Evolutionary conservation across 116 monocot species (phyloP).

Genomic region (Cymodocea nodosa): DNA sequence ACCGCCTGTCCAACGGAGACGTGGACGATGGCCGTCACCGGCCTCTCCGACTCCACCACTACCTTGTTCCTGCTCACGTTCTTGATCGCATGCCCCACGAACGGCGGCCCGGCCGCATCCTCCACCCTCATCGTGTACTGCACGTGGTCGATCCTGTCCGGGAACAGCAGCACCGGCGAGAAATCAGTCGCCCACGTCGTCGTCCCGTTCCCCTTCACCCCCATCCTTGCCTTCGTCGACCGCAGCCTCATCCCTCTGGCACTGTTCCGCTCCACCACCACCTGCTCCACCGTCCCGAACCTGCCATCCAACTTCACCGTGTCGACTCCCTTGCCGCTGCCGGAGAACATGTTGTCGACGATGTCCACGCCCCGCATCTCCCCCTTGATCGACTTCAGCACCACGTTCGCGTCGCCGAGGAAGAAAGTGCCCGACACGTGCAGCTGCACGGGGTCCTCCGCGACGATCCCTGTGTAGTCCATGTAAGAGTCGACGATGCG

Average conservation of each 20-base stretch:
- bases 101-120: not conserved
- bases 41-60: constrained; percentile 19
- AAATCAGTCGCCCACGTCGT: constrained; percentile 52
- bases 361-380: constrained; percentile 28
- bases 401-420: constrained; percentile 54
- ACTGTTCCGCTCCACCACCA: constrained; percentile 45
- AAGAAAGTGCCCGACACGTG: constrained; percentile 46
- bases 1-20: constrained; percentile 27
- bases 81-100: constrained; percentile 29
- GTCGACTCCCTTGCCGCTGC: constrained; percentile 18
- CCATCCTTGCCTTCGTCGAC: constrained; percentile 38
- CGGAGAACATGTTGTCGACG: constrained; percentile 72
- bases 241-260: constrained; percentile 43
- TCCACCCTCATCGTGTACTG: constrained; percentile 24
- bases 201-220: constrained; percentile 37
- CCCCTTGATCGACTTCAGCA: constrained; percentile 52
- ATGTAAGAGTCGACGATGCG: constrained; percentile 50
- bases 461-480: constrained; percentile 60
- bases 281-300: constrained; percentile 47
- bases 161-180: constrained; percentile 51
- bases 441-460: constrained; percentile 60
- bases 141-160: constrained; percentile 31
- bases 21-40: constrained; percentile 27
- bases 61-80: constrained; percentile 19
- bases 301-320: constrained; percentile 42